Percentiles rank a stretch among this genome's conserved stretches.
Conservation (phyloP, 176 grass and related monocot species). For the Pontederia paniculata region DNA sequence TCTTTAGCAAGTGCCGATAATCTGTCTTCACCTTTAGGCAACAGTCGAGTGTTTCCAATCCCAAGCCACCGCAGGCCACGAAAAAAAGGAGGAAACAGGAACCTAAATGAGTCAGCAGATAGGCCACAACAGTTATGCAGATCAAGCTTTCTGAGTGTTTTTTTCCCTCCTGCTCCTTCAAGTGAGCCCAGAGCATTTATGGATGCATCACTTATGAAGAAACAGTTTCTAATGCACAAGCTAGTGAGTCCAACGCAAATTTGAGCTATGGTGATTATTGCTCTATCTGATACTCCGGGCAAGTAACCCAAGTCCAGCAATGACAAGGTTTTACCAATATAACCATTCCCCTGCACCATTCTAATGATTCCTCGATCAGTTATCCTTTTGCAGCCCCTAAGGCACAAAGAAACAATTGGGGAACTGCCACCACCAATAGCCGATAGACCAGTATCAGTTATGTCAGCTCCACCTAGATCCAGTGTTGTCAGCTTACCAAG, state of each 20-base stretch:
- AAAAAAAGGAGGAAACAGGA: conserved; percentile 47
- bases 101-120: conserved; percentile 42
- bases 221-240: conserved; percentile 61
- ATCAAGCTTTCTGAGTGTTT: conserved; percentile 74
- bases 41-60: conserved; percentile 53
- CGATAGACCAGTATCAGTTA: conserved; percentile 64
- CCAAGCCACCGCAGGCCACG: conserved; percentile 82
- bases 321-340: conserved; percentile 48
- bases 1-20: conserved; percentile 32
- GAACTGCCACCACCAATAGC: conserved; percentile 53
- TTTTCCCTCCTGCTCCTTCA: conserved; percentile 26
- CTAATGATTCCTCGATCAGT: conserved; percentile 58
- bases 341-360: conserved; percentile 41
- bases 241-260: conserved; percentile 46
- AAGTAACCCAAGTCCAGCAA: conserved; percentile 59
- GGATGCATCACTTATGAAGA: conserved; percentile 44
- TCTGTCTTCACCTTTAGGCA: conserved; percentile 32
- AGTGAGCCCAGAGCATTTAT: conserved; percentile 45
- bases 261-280: conserved; percentile 39
- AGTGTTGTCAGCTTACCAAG: conserved; percentile 56
- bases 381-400: conserved; percentile 79
- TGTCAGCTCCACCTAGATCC: conserved; percentile 72
- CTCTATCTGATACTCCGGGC: conserved; percentile 55
- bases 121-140: conserved; percentile 50
- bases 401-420: conserved; percentile 54